phyloP scores from a whole-genome alignment of 306 rosid species.

The Inga laurina region DNA sequence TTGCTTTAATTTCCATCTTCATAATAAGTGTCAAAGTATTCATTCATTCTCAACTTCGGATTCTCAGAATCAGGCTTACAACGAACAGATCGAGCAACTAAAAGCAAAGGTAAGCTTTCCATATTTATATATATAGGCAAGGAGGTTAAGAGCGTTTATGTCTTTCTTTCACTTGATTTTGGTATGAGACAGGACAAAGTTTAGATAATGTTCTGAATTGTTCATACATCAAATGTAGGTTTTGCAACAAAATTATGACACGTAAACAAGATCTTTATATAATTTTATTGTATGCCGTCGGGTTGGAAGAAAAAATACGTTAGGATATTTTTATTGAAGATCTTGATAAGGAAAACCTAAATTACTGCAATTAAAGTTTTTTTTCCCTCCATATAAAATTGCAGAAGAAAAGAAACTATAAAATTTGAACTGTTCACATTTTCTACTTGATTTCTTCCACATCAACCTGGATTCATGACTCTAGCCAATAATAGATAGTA shows the following conservation, averaged over 20 bases:
- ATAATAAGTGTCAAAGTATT: background rate
- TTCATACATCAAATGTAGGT: background rate
- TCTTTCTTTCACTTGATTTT: background rate
- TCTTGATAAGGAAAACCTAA: background rate
- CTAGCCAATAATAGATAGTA: background rate
- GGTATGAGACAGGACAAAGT: background rate
- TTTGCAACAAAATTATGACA: background rate
- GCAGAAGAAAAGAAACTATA: background rate
- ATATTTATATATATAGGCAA: background rate
- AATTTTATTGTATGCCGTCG: background rate
- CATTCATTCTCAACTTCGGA: background rate
- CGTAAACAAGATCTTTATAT: background rate
- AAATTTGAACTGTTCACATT: background rate
- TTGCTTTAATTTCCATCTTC: background rate
- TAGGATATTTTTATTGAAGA: background rate
- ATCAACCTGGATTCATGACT: background rate
- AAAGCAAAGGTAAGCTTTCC: background rate
- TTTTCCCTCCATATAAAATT: background rate
- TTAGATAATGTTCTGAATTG: background rate
- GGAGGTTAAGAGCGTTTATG: background rate
- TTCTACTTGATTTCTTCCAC: background rate
- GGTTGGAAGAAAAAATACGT: background rate
- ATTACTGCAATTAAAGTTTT: background rate
- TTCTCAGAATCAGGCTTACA: background rate
- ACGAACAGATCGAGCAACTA: conserved; percentile 12